These are phyloP conservation scores for Periconia sp. DNA, from an alignment of 2,329 filamentous ascomycete species.

Conservation along the genomic window DNA sequence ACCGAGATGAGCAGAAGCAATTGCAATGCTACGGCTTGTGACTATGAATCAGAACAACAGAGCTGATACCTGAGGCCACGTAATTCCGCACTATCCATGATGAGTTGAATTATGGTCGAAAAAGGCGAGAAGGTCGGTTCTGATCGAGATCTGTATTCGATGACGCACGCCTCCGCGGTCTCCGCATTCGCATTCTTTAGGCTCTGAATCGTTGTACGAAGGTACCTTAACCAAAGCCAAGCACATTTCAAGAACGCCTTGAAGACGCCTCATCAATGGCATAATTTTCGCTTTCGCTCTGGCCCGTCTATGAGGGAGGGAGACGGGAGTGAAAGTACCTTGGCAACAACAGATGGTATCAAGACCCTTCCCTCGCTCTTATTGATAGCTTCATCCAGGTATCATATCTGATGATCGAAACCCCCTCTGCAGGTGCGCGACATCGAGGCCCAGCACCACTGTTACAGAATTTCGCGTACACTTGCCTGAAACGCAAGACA, in stretches of 20 bases:
- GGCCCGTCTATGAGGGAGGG: not conserved
- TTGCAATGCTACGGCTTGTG: no score
- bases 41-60: no score
- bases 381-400: constrained; percentile 22
- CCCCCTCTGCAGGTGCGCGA: constrained; percentile 14
- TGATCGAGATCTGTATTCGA: no score
- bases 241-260: constrained; percentile 7
- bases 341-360: constrained; percentile 5
- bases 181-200: constrained; percentile 2
- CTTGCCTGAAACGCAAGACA: constrained; percentile 14
- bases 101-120: no score
- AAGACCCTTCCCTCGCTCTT: not conserved
- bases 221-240: not conserved
- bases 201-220: no score
- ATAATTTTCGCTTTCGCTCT: constrained; percentile 5
- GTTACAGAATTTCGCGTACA: constrained; percentile 18
- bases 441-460: constrained; percentile 13
- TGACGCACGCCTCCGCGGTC: constrained; percentile 1
- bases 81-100: no score
- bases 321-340: not conserved
- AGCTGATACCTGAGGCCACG: no score
- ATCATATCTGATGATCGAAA: constrained; percentile 25
- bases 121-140: no score
- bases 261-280: constrained; percentile 11
- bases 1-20: no score